These are phyloP conservation scores for Forsythia viridissima DNA, from an alignment of 257 asterid genomes.

Conservation along the genomic window DNA sequence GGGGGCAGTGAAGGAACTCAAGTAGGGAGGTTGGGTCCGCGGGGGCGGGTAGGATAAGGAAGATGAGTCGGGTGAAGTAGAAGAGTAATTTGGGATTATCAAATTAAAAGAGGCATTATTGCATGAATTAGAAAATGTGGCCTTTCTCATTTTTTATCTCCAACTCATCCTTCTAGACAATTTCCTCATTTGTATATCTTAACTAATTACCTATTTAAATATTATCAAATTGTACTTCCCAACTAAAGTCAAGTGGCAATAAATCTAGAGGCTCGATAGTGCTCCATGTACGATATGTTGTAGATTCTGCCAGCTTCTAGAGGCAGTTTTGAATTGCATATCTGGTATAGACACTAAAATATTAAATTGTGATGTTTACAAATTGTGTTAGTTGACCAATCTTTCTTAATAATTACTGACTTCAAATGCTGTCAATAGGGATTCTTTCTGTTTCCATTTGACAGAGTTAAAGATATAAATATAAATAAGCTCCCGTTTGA, in stretches of 20 bases:
- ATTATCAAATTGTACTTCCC: neutral
- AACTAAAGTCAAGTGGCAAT: constrained; percentile 3
- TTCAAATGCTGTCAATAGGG: neutral
- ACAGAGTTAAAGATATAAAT: neutral
- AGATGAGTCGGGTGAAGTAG: neutral
- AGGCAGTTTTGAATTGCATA: neutral
- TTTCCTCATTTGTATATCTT: neutral
- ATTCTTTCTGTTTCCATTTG: neutral
- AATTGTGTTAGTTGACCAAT: neutral
- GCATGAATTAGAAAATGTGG: neutral
- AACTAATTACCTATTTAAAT: neutral
- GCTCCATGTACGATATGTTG: neutral
- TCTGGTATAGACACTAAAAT: neutral
- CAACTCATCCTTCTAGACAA: neutral
- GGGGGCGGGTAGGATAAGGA: neutral
- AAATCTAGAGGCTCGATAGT: neutral
- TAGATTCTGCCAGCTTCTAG: neutral
- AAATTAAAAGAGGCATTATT: neutral
- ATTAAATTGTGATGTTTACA: neutral
- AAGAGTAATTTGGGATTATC: neutral
- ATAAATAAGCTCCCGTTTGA: too few relatives aligned
- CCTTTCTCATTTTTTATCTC: neutral
- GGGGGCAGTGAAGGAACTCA: neutral
- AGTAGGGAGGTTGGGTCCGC: neutral
- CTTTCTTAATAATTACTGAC: neutral